phyloP scores from a whole-genome alignment of 768 basidiomycete species.

The Amanita thiersii region DNA sequence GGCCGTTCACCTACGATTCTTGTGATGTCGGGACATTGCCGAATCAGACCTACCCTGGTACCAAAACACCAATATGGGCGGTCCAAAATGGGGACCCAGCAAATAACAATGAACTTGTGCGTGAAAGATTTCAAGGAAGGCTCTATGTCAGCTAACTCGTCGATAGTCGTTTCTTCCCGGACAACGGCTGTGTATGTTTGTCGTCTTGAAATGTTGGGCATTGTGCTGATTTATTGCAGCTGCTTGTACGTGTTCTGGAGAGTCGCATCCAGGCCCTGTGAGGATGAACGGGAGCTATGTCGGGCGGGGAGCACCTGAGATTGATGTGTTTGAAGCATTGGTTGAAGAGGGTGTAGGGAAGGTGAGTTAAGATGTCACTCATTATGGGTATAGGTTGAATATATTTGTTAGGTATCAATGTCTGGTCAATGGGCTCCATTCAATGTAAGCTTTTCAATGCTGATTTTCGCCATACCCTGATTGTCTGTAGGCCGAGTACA shows the following conservation, averaged over 20 bases:
- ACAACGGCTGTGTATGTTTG: slow-evolving; percentile 26
- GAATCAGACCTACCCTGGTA: slow-evolving; percentile 67
- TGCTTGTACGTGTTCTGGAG: slow-evolving; percentile 32
- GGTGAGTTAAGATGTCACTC: slow-evolving; percentile 15
- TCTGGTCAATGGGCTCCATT: slow-evolving; percentile 50
- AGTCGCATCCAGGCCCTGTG: slow-evolving; percentile 32
- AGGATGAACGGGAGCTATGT: slow-evolving; percentile 42
- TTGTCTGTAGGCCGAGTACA: slow-evolving; percentile 45
- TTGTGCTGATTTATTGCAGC: slow-evolving; percentile 12
- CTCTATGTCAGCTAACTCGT: not conserved
- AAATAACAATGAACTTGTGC: slow-evolving; percentile 24
- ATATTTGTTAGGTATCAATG: slow-evolving; percentile 34
- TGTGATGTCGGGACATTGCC: slow-evolving; percentile 76
- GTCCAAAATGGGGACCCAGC: slow-evolving; percentile 29
- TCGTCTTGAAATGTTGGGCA: not conserved
- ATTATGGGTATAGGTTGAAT: not conserved
- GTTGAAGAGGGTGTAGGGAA: slow-evolving; percentile 21
- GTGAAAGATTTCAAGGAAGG: not conserved
- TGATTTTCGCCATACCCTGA: slow-evolving; percentile 16
- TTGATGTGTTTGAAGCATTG: slow-evolving; percentile 57
- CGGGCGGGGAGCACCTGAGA: slow-evolving; percentile 57
- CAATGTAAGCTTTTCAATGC: slow-evolving; percentile 31
- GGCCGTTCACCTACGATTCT: slow-evolving; percentile 63
- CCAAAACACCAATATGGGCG: slow-evolving; percentile 35
- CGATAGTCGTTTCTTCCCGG: slow-evolving; percentile 63